A percentile compares a stretch with the other conserved stretches of the same genome.
phyloP scores from a whole-genome alignment of 2,329 filamentous ascomycete species.

The Tolypocladium album region DNA sequence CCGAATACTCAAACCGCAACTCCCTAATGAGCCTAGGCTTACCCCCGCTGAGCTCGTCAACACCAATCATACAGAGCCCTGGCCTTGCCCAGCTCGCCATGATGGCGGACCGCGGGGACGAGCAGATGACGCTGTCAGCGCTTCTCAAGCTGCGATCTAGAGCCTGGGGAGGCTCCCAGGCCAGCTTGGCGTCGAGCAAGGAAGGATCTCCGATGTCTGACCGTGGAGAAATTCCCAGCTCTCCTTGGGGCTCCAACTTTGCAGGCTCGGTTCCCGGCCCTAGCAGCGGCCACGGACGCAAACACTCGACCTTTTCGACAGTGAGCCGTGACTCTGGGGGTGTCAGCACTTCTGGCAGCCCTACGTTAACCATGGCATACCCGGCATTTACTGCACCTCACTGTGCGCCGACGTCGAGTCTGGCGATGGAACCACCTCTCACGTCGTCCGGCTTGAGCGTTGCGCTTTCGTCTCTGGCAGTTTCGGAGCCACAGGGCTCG shows the following conservation, averaged over 20 bases:
- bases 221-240: conserved; percentile 34
- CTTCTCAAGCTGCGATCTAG: conserved; percentile 62
- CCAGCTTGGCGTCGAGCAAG: conserved; percentile 49
- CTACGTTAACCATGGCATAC: conserved; percentile 35
- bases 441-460: background rate
- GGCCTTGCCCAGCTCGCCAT: conserved; percentile 68
- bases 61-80: conserved; percentile 48
- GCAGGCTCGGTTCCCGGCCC: background rate
- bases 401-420: conserved; percentile 6
- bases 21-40: conserved; percentile 65
- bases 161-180: conserved; percentile 74
- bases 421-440: background rate
- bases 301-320: conserved; percentile 38
- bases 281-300: conserved; percentile 25
- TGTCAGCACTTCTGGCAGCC: conserved; percentile 35
- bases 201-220: conserved; percentile 41
- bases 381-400: conserved; percentile 16
- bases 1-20: conserved; percentile 92
- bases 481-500: background rate
- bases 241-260: conserved; percentile 22
- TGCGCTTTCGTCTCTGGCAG: background rate
- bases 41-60: conserved; percentile 28
- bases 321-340: conserved; percentile 37
- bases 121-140: conserved; percentile 65
- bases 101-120: conserved; percentile 43